Evolutionary conservation across 106 monocot genomes (phyloP).

Genomic region (Acorus calamus): DNA sequence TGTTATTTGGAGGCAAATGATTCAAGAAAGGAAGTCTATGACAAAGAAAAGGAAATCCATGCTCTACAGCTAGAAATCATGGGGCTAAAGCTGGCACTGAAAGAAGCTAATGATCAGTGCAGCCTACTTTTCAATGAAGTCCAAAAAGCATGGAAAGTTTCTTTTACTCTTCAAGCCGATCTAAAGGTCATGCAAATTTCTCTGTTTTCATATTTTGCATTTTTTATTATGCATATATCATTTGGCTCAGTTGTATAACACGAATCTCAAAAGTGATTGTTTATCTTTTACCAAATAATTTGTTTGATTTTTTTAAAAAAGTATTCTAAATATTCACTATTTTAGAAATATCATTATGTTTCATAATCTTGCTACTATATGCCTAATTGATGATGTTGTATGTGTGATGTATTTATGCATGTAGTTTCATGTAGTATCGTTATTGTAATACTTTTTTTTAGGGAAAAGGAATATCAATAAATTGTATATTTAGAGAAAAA

Average conservation of each 20-base stretch:
- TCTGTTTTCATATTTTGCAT: background rate
- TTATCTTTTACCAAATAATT: too few relatives aligned
- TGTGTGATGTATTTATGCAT: too few relatives aligned
- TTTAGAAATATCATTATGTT: background rate
- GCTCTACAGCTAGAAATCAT: constrained; percentile 56
- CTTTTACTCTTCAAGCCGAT: constrained; percentile 87
- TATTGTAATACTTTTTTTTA: too few relatives aligned
- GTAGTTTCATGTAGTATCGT: too few relatives aligned
- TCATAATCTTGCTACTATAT: too few relatives aligned
- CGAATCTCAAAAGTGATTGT: too few relatives aligned
- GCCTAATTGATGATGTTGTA: too few relatives aligned
- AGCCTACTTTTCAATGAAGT: constrained; percentile 90
- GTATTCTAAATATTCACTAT: background rate
- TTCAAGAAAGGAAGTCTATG: constrained; percentile 73
- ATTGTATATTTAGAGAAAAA: too few relatives aligned
- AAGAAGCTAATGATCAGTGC: constrained; percentile 91
- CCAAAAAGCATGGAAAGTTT: constrained; percentile 99
- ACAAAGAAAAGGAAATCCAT: constrained; percentile 77
- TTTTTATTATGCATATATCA: too few relatives aligned
- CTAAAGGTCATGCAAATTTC: constrained; percentile 47
- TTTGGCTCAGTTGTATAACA: too few relatives aligned
- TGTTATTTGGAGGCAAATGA: constrained; percentile 51
- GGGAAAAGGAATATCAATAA: too few relatives aligned
- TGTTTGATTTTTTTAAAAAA: too few relatives aligned
- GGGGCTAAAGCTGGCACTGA: constrained; percentile 49